phyloP scores from a whole-genome alignment of 805 yeast species.

The Candida stauntonica region DNA sequence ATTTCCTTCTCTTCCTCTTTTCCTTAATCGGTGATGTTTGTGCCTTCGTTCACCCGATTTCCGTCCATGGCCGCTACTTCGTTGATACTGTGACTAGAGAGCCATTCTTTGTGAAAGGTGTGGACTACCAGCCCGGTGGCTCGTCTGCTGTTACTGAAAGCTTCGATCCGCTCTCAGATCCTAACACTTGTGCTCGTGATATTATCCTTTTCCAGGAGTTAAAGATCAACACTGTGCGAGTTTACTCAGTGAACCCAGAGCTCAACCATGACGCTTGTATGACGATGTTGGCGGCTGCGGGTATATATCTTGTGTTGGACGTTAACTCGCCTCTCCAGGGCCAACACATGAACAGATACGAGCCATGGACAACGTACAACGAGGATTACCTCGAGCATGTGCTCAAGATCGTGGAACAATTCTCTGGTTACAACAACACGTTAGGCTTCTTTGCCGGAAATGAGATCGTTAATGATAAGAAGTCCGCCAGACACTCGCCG shows the following conservation, averaged over 20 bases:
- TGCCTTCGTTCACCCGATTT: constrained; percentile 58
- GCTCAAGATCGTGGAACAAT: constrained; percentile 74
- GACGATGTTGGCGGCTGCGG: constrained; percentile 87
- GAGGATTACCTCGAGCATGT: constrained; percentile 67
- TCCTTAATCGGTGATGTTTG: not conserved
- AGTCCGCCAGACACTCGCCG: constrained; percentile 67
- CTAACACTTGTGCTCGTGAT: constrained; percentile 74
- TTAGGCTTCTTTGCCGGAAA: constrained; percentile 90
- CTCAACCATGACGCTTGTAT: constrained; percentile 85
- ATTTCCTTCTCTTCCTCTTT: not conserved
- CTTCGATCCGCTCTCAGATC: constrained; percentile 75
- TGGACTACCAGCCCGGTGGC: constrained; percentile 96
- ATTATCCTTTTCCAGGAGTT: constrained; percentile 73
- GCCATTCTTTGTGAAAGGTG: constrained; percentile 80
- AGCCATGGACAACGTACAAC: constrained; percentile 89
- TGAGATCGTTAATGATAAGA: constrained; percentile 78
- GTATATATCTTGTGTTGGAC: constrained; percentile 86
- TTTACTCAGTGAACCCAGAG: constrained; percentile 80
- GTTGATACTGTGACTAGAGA: constrained; percentile 68
- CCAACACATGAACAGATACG: constrained; percentile 83
- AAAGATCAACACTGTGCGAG: constrained; percentile 82
- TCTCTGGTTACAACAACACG: constrained; percentile 81
- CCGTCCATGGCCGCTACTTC: constrained; percentile 65
- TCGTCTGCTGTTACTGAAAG: constrained; percentile 61
- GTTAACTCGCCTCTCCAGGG: constrained; percentile 81